Evolutionary conservation across 495 filamentous ascomycete genomes (phyloP).

Genomic region (Aspergillus saccharolyticus): DNA sequence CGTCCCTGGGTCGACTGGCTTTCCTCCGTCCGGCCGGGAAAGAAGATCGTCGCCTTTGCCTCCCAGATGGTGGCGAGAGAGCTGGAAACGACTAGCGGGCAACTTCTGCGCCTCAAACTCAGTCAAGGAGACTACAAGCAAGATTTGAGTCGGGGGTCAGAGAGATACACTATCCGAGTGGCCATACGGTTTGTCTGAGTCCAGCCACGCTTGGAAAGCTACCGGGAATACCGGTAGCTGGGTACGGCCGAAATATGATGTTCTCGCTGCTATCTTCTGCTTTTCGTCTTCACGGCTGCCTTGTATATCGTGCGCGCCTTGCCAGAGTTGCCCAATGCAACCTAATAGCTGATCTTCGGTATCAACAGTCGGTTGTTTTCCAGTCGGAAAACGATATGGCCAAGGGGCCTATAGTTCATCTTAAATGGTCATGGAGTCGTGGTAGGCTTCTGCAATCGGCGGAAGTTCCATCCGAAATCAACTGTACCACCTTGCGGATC

Average conservation of each 20-base stretch:
- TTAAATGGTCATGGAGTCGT: not conserved
- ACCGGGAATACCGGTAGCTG: not conserved
- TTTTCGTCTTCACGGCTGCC: too few species aligned
- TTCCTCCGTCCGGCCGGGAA: not conserved
- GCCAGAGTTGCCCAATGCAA: slow-evolving; percentile 1
- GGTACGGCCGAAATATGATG: not conserved
- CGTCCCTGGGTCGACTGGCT: not conserved
- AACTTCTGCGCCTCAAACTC: not conserved
- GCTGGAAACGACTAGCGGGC: not conserved
- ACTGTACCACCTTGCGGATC: slow-evolving; percentile 6
- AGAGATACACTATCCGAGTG: not conserved
- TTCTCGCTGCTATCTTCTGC: not conserved
- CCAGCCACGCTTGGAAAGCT: too few species aligned
- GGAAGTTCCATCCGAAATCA: slow-evolving; percentile 14
- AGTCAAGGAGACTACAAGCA: not conserved
- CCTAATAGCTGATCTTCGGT: not conserved
- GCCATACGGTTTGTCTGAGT: not conserved
- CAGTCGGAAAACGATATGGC: too few species aligned
- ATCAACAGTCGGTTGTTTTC: not conserved
- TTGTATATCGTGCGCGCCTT: slow-evolving; percentile 9
- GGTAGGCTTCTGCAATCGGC: slow-evolving; percentile 18
- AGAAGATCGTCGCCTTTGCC: not conserved
- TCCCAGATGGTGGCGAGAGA: not conserved
- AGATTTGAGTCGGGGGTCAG: not conserved
- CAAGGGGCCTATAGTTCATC: too few species aligned